Base-by-base conservation (phyloP, 1,284 basidiomycete genomes). In the Ustilago cynodontis region DNA sequence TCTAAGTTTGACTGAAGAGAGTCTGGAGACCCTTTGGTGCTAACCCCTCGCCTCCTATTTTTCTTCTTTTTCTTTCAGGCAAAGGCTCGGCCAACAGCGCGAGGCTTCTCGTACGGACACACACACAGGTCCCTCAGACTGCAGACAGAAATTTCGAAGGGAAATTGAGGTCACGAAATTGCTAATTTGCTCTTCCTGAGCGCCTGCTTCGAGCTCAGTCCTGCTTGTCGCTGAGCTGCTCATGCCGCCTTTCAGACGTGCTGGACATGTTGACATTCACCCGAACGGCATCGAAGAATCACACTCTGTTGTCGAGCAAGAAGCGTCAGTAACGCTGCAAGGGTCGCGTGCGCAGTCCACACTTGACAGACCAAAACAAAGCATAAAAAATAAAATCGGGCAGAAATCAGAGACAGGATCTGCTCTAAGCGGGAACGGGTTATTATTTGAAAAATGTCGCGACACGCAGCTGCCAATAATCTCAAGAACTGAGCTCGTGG, bases 1-100 rank as follows among this genome's bases (percentile, higher is more conserved):
- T 58, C 43, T 16, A 37, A 37, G 6, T 57, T 11, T n/a, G n/a
- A n/a, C 54, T 28, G 33, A 14, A 39, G 37, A 39, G 13, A 39
- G n/a, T n/a, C n/a, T n/a, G n/a, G n/a, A n/a, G n/a, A 13, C 37
- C 16, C 18, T 18, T 16, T 37, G 41, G n/a, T 43, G 41, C 35
- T 37, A 45, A 22, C 43, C 41, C 53, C 28, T 9, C 41, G 35
- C 51, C 64, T 55, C 64, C 64, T 65, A 55, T 65, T 64, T 66
- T 64, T 59, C 39, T 59, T 52, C 26, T 29, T 13, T 31, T 45
- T 43, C 26, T 31, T 9, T 9, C 33, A 37, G 7, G 33, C 35
- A 13, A 29, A 54, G 39, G 31, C 31, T 33, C 31, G 31, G 5
- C 31, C 31, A 26, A 18, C 51, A 53, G 13, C n/a, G 26, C 28